Conservation (phyloP, 352 stramenopile genomes). For the Phytophthora quininea region DNA sequence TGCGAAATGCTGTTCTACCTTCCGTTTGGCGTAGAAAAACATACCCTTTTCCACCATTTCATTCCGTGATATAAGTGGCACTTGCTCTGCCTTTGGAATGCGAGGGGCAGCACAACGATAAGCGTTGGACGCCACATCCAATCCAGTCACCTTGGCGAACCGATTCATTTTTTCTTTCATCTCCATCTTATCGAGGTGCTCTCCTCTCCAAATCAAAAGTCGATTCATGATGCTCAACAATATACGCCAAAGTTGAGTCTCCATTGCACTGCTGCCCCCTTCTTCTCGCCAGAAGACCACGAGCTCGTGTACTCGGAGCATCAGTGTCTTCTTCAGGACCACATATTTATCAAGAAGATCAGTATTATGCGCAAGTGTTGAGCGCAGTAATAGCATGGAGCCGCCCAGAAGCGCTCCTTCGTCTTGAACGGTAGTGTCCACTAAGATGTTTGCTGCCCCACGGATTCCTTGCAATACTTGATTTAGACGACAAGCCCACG, state of each 20-base stretch:
- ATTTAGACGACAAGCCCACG: constrained; percentile 57
- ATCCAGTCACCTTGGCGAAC: constrained; percentile 55
- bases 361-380: constrained; percentile 31
- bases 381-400: constrained; percentile 45
- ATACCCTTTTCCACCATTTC: constrained; percentile 70
- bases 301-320: constrained; percentile 46
- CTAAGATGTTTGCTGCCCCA: constrained; percentile 58
- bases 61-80: constrained; percentile 59
- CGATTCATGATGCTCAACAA: constrained; percentile 55
- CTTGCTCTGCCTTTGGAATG: constrained; percentile 27
- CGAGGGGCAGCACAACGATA: constrained; percentile 32
- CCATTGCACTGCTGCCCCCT: constrained; percentile 47
- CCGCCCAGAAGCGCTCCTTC: constrained; percentile 42
- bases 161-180: constrained; percentile 56
- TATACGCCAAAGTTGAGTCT: constrained; percentile 61
- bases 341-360: constrained; percentile 45
- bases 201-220: constrained; percentile 62
- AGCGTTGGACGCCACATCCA: constrained; percentile 57
- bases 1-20: constrained; percentile 70
- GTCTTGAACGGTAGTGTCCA: constrained; percentile 38
- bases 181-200: constrained; percentile 45
- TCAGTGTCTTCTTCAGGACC: constrained; percentile 46
- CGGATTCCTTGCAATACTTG: constrained; percentile 47
- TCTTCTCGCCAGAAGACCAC: constrained; percentile 59
- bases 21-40: constrained; percentile 66